Base-by-base conservation (phyloP, 306 rosid genomes). In the Lathyrus sativus region DNA sequence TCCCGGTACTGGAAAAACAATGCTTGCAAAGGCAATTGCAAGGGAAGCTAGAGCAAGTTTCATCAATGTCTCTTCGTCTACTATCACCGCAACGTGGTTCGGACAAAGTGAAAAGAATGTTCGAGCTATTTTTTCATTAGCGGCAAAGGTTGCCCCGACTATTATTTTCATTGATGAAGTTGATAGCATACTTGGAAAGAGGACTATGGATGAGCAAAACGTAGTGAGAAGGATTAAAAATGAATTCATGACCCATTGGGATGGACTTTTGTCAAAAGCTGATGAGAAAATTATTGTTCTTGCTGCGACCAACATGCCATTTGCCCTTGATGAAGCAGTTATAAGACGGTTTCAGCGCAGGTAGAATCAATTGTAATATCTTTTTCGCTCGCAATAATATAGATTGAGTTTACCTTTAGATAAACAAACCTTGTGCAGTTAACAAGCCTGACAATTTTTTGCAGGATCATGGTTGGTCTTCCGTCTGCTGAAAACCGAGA, bases 271-370 rank as follows among this genome's bases (percentile, higher is more conserved):
- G 77, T 78, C 95, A 8, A 81, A 80, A 64, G 56, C 96, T 2
- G 86, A 85, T 8, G 88, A 90, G 69, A 81, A 65, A 8, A 82
- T 87, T 76, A 83, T 85, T 62, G 96, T 87, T 74, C 96, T 90
- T 31, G 96, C 87, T 31, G 95, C 96, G 10, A 90, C 96, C 74
- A 90, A 90, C 77, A 87, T 91, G 76, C 96, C 96, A 68, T 87
- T 90, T 78, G 95, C 87, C 76, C 95, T 90, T 57, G 96, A 90
- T 81, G 96, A 90, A 75, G 96, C 96, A 39, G 84, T 90, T 77
- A 84, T 90, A 48, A 80, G 96, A 76, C 88, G 96, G 67, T 90
- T 87, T 28, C 87, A 90, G 75, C 84, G 89, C 70, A 87, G 96
- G 96, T 87, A 80, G 33, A 24, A 53, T 51, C 7, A 50, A 11